Evolutionary conservation across 208 protist genomes (phyloP), one percentile per base, ranked within the genome.

Genomic region (Strigomonas oncopelti): DNA sequence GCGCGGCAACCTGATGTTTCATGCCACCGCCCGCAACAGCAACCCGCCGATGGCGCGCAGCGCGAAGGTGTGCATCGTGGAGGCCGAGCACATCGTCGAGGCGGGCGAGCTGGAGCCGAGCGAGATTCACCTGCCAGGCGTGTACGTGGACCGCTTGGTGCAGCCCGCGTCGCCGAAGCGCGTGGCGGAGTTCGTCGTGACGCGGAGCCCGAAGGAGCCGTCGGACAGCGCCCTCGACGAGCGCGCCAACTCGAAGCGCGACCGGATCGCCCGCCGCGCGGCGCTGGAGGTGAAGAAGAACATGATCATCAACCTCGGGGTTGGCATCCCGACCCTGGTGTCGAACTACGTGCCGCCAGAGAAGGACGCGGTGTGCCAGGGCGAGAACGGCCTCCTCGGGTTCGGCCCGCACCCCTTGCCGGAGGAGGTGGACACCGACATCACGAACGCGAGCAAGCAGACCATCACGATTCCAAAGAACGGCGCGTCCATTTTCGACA

Each of bases 381-480:
- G 65, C 13, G 91, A 93, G 45, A 95, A 96, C 74, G 94, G 94
- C 16, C 54, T 97, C 13, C 78, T 97, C 3, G 91, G 91, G 20
- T 75, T 94, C 59, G 95, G 95, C 5, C 93, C 88, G 20, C 97
- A 88, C 73, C 96, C 96, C 14, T 68, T 53, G 13, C 36, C 61
- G 0, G 77, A 77, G 27, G 46, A 96, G 60, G 84, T 91, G 7
- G 93, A 98, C 70, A 29, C 90, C 11, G 96, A 98, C 75, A 66
- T 98, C 7, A 95, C 97, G 62, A 98, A 98, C 67, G 95, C 97
- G 18, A 94, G 93, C 51, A 98, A 98, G 71, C 91, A 98, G 68
- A 98, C 95, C 5, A 89, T 98, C 3, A 97, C 94, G 0, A 75
- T 87, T 27, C 81, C 80, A 31, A 87, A 87, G 16, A 81, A 81